Evolutionary conservation across 768 basidiomycete species (phyloP), one percentile per base, ranked within the genome.

Genomic region (Naganishia onofrii): DNA sequence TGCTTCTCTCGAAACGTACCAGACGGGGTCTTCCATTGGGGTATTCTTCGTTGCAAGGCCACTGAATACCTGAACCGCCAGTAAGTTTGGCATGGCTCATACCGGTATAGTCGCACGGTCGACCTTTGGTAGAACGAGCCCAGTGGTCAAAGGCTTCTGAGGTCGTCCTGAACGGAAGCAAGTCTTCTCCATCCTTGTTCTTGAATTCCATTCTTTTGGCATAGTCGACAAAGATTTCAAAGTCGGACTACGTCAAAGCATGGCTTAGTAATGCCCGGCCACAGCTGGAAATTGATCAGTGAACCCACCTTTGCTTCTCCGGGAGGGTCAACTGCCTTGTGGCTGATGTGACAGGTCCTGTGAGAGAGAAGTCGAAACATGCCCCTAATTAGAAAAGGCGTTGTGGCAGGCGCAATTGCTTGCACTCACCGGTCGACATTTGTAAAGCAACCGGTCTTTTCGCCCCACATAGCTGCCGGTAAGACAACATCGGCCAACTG

Each of bases 151-250:
- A 75, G 5, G 72, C 72, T 31, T 52, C 51, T 48, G 73, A 68
- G 42, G 63, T 55, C 65, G 70, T 71, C 17, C 60, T 53, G 57
- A 69, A 69, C 5, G 68, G 68, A 42, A 75, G 52, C 44, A 75
- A 68, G 19, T 58, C 44, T 17, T 68, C 52, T 1, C 74, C 74
- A 52, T 73, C 72, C 64, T 72, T 72, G 70, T 74, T 68, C 44
- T 72, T 64, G 72, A 75, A 75, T 36, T 67, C 72, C 74, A 75
- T 75, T 8, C 74, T 31, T 5, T 52, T 66, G 7, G 55, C 71
- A 64, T 72, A 75, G 42, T 73, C 74, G 70, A 71, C 36, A 42
- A 73, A 75, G 71, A 75, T 75, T 57, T 75, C 66, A 19, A 75
- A 44, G 55, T 75, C 74, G 38, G 38, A 29, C 72, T 69, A 12